Evolutionary conservation across 345 rosid species (phyloP), one percentile per base, ranked within the genome.

Genomic region (Schrenkiella parvula): DNA sequence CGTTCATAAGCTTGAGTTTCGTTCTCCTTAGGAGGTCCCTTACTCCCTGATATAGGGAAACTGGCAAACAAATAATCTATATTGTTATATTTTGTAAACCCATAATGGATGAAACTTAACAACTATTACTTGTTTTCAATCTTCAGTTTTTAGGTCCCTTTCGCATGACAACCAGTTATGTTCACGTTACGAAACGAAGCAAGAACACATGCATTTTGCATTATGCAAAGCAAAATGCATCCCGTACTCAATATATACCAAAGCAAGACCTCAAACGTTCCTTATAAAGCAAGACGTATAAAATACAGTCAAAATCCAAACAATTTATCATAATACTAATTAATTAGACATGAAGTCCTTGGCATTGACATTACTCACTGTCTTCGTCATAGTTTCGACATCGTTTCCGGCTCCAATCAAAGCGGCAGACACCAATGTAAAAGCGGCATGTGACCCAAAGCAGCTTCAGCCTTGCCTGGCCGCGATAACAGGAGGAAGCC

Each of bases 391-490:
- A 8, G 15, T 74, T 50, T 74, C 72, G 1, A 42, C 44, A 74
- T 25, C 68, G 18, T 64, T 58, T 22, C 53, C 55, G 6, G 54
- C 73, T 74, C 61, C 64, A 9, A 58, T 41, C 10, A 39, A 58
- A 55, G 53, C 65, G 25, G 35, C 59, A 18, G 48, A 66, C 53
- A 31, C 62, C 10, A 50, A 57, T 17, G 81, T 80, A 0, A 80
- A 79, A 59, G 97, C 72, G 6, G 71, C 71, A 5, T 90, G 97
- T 61, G 84, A 38, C 62, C 72, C 84, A 6, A 35, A 8, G 75
- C 70, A 83, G 82, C 82, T 91, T 84, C 82, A 77, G 72, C 65
- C 89, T n/a, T 88, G 91, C 77, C 18, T 64, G 9, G 4, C 68
- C 8, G 86, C 92, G 1, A 54, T 85, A 56, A 77, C 62, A 1